Conservation (phyloP, 208 protist genomes). For the Phytomonas sp. region DNA sequence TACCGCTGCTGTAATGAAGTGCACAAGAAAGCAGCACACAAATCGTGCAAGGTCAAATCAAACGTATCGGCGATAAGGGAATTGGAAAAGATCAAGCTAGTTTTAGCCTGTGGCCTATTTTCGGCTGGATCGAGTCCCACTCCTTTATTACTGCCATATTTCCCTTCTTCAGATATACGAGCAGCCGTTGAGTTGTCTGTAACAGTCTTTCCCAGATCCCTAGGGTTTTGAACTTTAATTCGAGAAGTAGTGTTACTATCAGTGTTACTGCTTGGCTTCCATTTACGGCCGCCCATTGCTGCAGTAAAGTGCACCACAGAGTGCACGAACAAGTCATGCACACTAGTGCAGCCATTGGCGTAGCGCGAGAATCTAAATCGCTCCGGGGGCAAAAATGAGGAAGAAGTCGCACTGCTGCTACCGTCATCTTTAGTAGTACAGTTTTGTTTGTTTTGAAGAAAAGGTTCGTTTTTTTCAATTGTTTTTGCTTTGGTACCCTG, state of each 20-base stretch:
- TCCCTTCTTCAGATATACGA: background rate
- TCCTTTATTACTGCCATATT: background rate
- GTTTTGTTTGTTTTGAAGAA: background rate
- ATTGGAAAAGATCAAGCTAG: constrained; percentile 1
- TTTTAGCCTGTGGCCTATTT: background rate
- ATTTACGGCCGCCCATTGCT: constrained; percentile 31
- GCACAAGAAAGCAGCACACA: constrained; percentile 5
- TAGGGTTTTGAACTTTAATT: background rate
- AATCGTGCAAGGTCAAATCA: constrained; percentile 5
- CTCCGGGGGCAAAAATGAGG: constrained; percentile 28
- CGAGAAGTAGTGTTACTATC: background rate
- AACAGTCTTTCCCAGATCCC: background rate
- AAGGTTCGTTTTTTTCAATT: background rate
- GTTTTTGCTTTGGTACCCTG: background rate
- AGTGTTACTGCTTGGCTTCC: background rate
- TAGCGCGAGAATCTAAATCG: constrained; percentile 69
- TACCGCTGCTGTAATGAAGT: constrained; percentile 1
- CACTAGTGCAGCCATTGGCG: constrained; percentile 60
- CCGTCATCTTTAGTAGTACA: background rate
- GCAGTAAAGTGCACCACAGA: constrained; percentile 61
- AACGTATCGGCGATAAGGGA: constrained; percentile 4
- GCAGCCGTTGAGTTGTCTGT: background rate
- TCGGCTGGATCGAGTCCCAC: background rate
- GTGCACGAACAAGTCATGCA: constrained; percentile 37
- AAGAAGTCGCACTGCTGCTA: background rate